phyloP scores from a whole-genome alignment of 179 eudicot species.

The Beta corolliflora region DNA sequence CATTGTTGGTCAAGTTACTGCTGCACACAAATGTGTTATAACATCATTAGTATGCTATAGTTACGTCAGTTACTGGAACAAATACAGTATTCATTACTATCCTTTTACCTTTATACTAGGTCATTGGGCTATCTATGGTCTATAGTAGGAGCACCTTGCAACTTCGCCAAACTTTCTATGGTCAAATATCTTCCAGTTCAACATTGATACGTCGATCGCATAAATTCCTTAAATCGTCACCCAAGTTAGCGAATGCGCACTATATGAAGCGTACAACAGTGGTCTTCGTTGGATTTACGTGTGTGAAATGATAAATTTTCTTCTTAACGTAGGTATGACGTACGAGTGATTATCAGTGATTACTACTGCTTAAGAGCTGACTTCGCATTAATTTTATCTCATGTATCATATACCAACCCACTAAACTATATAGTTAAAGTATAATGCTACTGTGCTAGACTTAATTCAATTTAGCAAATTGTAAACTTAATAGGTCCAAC shows the following conservation, averaged over 20 bases:
- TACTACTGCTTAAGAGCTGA: neutral
- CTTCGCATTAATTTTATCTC: neutral
- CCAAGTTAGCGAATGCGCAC: conserved; percentile 15
- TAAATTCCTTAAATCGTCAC: neutral
- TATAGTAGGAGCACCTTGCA: neutral
- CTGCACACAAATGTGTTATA: neutral
- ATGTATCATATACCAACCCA: neutral
- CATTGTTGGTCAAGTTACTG: no score
- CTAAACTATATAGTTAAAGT: neutral
- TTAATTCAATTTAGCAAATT: neutral
- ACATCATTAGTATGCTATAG: neutral
- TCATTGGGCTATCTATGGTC: neutral
- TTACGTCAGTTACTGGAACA: neutral
- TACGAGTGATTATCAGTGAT: no score
- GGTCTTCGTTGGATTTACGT: neutral
- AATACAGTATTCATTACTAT: no score
- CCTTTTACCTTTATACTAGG: no score
- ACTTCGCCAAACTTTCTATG: neutral
- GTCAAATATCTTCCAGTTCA: neutral
- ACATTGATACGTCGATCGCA: neutral
- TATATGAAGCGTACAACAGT: neutral
- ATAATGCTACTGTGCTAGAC: no score
- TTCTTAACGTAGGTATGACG: no score
- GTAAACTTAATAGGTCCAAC: neutral
- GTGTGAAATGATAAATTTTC: no score